phyloP scores from a whole-genome alignment of 192 early-diverging fungal species.

The Mortierella hygrophila region DNA sequence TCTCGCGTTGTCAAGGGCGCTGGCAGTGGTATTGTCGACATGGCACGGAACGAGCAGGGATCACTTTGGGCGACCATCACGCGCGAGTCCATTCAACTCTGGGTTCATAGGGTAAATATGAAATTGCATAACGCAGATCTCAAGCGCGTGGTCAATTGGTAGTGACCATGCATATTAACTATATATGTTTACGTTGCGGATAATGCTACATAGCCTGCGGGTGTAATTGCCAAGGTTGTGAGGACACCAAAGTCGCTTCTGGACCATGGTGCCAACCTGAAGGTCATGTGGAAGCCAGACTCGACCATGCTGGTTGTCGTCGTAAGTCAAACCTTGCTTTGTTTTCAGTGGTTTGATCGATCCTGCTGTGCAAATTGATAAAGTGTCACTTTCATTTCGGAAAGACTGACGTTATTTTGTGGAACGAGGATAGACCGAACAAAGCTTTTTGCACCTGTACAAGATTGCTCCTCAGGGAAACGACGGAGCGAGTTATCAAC shows the following conservation, averaged over 20 bases:
- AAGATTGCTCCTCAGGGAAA: slow-evolving; percentile 65
- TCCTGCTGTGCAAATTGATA: background rate
- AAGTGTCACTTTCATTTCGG: background rate
- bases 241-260: slow-evolving; percentile 72
- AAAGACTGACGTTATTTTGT: background rate
- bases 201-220: slow-evolving; percentile 66
- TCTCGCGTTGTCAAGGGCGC: slow-evolving; percentile 41
- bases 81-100: slow-evolving; percentile 70
- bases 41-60: slow-evolving; percentile 61
- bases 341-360: background rate
- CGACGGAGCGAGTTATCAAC: slow-evolving; percentile 70
- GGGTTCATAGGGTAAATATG: slow-evolving; percentile 70
- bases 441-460: slow-evolving; percentile 82
- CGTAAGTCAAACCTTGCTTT: slow-evolving; percentile 54
- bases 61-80: slow-evolving; percentile 75
- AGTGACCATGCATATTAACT: background rate
- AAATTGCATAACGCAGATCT: too few relatives aligned
- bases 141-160: too few relatives aligned
- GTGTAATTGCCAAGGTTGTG: slow-evolving; percentile 71
- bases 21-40: slow-evolving; percentile 58
- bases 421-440: slow-evolving; percentile 63
- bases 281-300: slow-evolving; percentile 83
- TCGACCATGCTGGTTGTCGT: slow-evolving; percentile 72
- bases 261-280: slow-evolving; percentile 81
- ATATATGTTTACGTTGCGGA: background rate